A percentile compares a stretch with the other conserved stretches of the same genome.
These are phyloP conservation scores for Phytophthora sojae DNA, from an alignment of 352 stramenopile genomes.

Conservation along the genomic window DNA sequence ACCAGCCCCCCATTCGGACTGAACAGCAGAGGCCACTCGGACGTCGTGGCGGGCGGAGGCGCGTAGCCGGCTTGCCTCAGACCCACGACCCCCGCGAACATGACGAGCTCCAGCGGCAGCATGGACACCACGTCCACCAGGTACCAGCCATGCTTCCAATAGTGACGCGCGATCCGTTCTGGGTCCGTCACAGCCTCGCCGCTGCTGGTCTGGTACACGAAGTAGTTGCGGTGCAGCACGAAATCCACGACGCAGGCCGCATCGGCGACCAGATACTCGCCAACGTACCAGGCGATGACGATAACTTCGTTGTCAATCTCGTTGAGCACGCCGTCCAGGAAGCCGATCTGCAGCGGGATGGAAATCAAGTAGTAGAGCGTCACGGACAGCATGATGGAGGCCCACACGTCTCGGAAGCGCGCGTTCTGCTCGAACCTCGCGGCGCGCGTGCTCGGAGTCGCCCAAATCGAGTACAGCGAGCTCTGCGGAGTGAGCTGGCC, in stretches of 20 bases:
- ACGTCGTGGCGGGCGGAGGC: conserved; percentile 31
- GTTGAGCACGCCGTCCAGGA: conserved; percentile 61
- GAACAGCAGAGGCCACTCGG: conserved; percentile 25
- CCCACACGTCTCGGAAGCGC: conserved; percentile 60
- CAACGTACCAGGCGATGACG: conserved; percentile 48
- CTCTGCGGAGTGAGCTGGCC: background rate
- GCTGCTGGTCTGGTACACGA: conserved; percentile 53
- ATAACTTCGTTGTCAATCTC: conserved; percentile 24
- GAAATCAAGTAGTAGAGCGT: conserved; percentile 65
- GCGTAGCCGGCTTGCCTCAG: conserved; percentile 27
- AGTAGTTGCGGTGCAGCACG: conserved; percentile 62
- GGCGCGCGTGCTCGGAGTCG: background rate
- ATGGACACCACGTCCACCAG: conserved; percentile 60
- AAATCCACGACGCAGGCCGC: conserved; percentile 60
- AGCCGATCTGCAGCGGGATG: conserved; percentile 67
- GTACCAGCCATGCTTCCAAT: conserved; percentile 56
- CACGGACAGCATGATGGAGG: conserved; percentile 59
- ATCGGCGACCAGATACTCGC: conserved; percentile 68
- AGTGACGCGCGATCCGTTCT: conserved; percentile 47
- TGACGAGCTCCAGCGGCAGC: conserved; percentile 58
- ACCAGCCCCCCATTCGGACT: conserved; percentile 23
- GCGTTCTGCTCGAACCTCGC: conserved; percentile 31
- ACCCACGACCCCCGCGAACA: conserved; percentile 31
- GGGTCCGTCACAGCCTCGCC: conserved; percentile 53
- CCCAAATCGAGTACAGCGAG: conserved; percentile 36